Percentiles rank a stretch among this genome's conserved stretches.
phyloP scores from a whole-genome alignment of 768 basidiomycete species.

The Tulasnella sp. region DNA sequence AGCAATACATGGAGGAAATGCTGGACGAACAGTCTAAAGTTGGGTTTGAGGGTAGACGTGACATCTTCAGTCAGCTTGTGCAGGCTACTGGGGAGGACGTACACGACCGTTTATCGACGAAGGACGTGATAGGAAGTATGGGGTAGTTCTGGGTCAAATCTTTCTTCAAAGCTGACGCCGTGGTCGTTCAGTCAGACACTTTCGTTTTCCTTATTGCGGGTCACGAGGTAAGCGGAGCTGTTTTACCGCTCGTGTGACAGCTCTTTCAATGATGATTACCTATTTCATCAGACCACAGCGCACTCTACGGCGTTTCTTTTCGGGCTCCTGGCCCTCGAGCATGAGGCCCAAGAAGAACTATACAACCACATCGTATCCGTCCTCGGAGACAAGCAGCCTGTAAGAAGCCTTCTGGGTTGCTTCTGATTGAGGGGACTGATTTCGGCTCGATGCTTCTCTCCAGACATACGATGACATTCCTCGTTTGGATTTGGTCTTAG shows the following conservation, averaged over 20 bases:
- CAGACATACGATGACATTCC: constrained; percentile 9
- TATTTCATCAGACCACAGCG: constrained; percentile 1
- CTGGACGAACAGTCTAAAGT: background rate
- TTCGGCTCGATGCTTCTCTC: background rate
- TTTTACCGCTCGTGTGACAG: background rate
- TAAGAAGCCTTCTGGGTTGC: background rate
- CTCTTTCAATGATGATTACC: background rate
- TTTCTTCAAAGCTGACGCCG: background rate
- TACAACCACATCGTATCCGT: constrained; percentile 1
- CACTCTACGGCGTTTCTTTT: constrained; percentile 4
- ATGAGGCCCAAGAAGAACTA: constrained; percentile 4
- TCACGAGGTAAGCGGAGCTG: background rate
- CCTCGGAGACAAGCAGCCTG: background rate
- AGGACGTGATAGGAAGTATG: background rate
- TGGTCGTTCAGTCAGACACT: background rate
- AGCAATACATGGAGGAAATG: constrained; percentile 11
- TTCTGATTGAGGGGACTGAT: background rate
- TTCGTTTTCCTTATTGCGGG: constrained; percentile 5
- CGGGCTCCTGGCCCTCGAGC: background rate
- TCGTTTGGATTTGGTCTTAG: background rate
- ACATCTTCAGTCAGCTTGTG: constrained; percentile 6
- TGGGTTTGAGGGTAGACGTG: background rate
- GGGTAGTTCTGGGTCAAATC: background rate
- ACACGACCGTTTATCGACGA: background rate
- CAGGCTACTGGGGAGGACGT: background rate